Evolutionary conservation across 2,329 filamentous ascomycete species (phyloP).

Genomic region (Colletotrichum spinosum): DNA sequence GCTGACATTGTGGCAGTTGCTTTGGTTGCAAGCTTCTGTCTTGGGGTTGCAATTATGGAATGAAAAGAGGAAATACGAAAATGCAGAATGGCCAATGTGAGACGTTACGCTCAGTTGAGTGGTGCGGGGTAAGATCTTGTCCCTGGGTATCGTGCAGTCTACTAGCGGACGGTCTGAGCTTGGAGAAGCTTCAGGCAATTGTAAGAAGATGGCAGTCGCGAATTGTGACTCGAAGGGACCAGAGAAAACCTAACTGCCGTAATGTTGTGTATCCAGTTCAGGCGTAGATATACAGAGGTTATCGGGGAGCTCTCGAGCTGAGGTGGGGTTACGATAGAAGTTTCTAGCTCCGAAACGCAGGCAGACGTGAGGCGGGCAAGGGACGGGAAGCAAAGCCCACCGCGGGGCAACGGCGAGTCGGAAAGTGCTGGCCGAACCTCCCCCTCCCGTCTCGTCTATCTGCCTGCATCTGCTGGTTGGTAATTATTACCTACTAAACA

Average conservation of each 20-base stretch:
- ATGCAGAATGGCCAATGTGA: background rate
- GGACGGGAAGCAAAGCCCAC: background rate
- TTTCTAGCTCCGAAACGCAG: slow-evolving; percentile 22
- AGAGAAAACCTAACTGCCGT: no score
- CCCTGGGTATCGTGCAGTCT: slow-evolving; percentile 13
- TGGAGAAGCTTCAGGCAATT: slow-evolving; percentile 11
- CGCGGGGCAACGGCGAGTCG: slow-evolving; percentile 20
- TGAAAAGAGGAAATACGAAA: background rate
- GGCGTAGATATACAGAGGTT: no score
- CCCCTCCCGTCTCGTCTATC: no score
- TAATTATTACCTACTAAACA: no score
- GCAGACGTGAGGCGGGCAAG: background rate
- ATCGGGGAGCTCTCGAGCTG: slow-evolving; percentile 10
- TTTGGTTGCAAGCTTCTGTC: background rate
- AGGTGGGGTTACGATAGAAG: slow-evolving; percentile 22
- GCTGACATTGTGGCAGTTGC: slow-evolving; percentile 25
- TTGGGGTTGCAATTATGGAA: background rate
- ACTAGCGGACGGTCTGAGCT: slow-evolving; percentile 17
- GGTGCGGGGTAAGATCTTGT: slow-evolving; percentile 11
- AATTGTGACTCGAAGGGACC: background rate
- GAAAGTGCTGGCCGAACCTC: background rate
- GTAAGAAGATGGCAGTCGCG: background rate
- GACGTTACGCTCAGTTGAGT: slow-evolving; percentile 49
- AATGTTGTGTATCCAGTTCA: no score
- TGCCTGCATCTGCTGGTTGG: no score